phyloP scores from a whole-genome alignment of 371 early-diverging fungal species.

The Basidiobolus heterosporus region DNA sequence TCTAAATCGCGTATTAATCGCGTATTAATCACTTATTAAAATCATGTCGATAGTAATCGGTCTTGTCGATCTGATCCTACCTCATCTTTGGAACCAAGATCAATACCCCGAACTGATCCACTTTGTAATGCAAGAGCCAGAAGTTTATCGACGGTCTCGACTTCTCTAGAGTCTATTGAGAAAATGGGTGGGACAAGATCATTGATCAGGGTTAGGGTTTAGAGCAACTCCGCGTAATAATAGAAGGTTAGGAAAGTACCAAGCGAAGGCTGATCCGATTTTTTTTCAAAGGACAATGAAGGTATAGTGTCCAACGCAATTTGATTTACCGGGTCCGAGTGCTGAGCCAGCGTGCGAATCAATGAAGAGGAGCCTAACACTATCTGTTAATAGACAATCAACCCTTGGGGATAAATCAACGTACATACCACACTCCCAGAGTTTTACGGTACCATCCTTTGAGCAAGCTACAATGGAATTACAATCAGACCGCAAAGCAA shows the following conservation, averaged over 20 bases:
- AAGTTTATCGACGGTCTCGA: conserved; percentile 23
- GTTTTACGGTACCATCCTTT: conserved; percentile 24
- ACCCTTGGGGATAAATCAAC: neutral
- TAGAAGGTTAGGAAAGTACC: conserved; percentile 3
- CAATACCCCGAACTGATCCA: conserved; percentile 21
- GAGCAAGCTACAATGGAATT: conserved; percentile 20
- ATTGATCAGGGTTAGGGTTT: neutral
- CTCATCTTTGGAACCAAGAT: conserved; percentile 25
- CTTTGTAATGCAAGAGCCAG: conserved; percentile 18
- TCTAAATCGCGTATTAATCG: too few species aligned
- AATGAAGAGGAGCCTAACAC: conserved; percentile 11
- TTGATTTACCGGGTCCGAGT: conserved; percentile 15
- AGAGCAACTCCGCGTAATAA: neutral
- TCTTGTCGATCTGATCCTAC: conserved; percentile 9
- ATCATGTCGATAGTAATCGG: too few species aligned
- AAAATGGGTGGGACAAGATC: neutral
- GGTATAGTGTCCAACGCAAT: conserved; percentile 16
- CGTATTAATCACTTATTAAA: too few species aligned
- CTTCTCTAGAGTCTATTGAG: conserved; percentile 20
- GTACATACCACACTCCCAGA: conserved; percentile 31
- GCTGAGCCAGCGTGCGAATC: conserved; percentile 18
- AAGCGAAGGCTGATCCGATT: conserved; percentile 6
- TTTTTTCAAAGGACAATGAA: conserved; percentile 2
- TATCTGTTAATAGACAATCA: neutral
- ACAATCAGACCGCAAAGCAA: neutral